Conservation (phyloP, 2,329 filamentous ascomycete genomes). For the Colletotrichum scovillei region DNA sequence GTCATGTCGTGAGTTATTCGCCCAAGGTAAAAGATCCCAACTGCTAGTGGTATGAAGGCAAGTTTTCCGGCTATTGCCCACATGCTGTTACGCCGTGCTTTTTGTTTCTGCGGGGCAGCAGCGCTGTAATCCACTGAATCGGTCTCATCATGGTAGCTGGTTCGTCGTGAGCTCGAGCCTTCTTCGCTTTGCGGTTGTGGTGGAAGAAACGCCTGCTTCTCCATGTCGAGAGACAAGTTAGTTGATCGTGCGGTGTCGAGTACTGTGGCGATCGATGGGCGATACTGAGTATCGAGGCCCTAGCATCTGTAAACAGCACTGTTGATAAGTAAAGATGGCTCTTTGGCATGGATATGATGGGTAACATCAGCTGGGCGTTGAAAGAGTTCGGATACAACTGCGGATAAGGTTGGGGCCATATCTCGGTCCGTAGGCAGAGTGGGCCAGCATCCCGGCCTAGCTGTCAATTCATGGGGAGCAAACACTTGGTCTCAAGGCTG, state of each 20-base stretch:
- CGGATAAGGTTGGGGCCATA: neutral
- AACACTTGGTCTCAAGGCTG: neutral
- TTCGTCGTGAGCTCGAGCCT: neutral
- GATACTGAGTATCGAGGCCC: neutral
- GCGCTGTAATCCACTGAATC: conserved; percentile 3
- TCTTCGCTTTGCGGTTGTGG: neutral
- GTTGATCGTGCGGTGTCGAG: neutral
- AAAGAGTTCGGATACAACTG: neutral
- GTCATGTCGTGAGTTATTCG: conserved; percentile 15
- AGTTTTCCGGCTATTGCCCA: conserved; percentile 9
- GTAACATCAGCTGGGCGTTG: neutral
- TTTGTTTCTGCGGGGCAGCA: neutral
- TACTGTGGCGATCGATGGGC: neutral
- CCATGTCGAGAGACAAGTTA: neutral
- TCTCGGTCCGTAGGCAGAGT: neutral
- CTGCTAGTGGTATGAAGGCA: conserved; percentile 3
- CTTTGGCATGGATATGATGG: neutral
- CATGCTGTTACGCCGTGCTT: neutral
- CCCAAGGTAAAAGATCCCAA: conserved; percentile 17
- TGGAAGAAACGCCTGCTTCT: neutral
- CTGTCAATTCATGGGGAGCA: neutral
- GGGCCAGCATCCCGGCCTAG: neutral
- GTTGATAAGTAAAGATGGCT: neutral
- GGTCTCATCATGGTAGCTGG: conserved; percentile 16
- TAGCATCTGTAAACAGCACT: neutral